Conservation (phyloP, 495 filamentous ascomycete genomes). For the Tetracladium setigerum region DNA sequence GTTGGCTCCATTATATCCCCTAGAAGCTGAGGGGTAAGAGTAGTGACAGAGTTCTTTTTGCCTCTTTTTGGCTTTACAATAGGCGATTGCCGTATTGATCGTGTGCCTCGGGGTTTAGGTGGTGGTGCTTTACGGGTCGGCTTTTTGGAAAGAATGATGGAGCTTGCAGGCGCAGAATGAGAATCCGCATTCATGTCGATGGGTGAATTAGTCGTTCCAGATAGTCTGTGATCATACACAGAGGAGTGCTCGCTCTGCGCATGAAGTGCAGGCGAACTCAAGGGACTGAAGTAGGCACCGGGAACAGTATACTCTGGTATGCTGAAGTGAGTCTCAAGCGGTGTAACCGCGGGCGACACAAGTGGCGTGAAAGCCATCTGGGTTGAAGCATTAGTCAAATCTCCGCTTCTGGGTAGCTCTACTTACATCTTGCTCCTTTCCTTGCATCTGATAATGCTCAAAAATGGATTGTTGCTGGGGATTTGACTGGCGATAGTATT, state of each 20-base stretch:
- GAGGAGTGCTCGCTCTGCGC: conserved; percentile 54
- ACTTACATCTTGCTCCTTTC: conserved; percentile 76
- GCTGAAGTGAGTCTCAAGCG: conserved; percentile 74
- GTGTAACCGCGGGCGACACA: conserved; percentile 90
- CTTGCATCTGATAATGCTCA: conserved; percentile 59
- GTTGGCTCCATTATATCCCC: conserved; percentile 36
- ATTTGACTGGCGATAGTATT: conserved; percentile 53
- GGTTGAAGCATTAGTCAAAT: conserved; percentile 4
- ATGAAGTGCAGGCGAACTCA: conserved; percentile 86
- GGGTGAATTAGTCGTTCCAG: conserved; percentile 36
- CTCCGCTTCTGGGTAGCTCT: conserved; percentile 5
- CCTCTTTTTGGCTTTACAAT: conserved; percentile 65
- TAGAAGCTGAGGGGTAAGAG: conserved; percentile 47
- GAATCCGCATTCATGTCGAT: conserved; percentile 38
- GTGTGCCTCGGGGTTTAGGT: conserved; percentile 13
- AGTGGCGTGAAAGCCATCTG: conserved; percentile 90
- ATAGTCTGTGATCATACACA: conserved; percentile 29
- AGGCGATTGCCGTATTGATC: conserved; percentile 64
- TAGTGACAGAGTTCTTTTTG: conserved; percentile 39
- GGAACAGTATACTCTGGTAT: conserved; percentile 75
- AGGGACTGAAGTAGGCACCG: conserved; percentile 87
- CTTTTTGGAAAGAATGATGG: conserved; percentile 29
- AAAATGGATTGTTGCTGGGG: conserved; percentile 57
- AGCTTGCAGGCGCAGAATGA: conserved; percentile 26
- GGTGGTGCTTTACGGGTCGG: conserved; percentile 22